Base-by-base conservation (phyloP, 108 stramenopile genomes). In the Epithemia pelagica region DNA sequence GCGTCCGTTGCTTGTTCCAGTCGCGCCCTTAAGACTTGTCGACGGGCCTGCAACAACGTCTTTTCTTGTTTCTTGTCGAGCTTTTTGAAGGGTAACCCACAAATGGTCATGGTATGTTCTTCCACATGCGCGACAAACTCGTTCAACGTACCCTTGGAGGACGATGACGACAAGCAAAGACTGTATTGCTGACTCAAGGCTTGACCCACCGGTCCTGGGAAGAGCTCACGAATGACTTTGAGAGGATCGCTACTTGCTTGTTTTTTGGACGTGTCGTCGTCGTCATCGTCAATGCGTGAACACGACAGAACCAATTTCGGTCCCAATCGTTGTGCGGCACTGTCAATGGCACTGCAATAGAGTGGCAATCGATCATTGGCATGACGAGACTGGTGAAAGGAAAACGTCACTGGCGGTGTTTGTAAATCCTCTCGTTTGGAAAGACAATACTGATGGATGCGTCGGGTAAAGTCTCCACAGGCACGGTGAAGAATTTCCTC, bases 31-130 rank as follows among this genome's bases (percentile, higher is more conserved):
- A 46, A 15, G 8, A 33, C 32, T 27, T 70, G 64, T 29, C 74
- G 69, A 0, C 81, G 69, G 15, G 56, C 31, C 18, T 68, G 67
- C 52, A 82, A 58, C n/a, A 74, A 60, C 30, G 68, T 31, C 72
- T 82, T 82, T 65, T 82, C 78, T 8, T 64, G 26, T 32, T 78
- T 78, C 63, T 82, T 82, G 65, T 82, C 81, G 18, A 82, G 57
- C 26, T 59, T 73, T 37, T 78, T 78, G 51, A 72, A 82, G 8
- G 81, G 81, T 3, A 82, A 31, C 7, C 81, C 81, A 33, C 77
- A 76, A 25, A 69, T 55, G 20, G 71, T 32, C 1, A 82, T 53
- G 37, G 71, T 78, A 27, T 75, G 69, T 28, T 82, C 81, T 69
- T 72, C 46, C 32, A 64, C 67, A 29, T 69, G 71, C 0, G 59